Evolutionary conservation across 2,329 filamentous ascomycete species (phyloP), one percentile per base, ranked within the genome.

Genomic region (Calonectria pauciramosa): DNA sequence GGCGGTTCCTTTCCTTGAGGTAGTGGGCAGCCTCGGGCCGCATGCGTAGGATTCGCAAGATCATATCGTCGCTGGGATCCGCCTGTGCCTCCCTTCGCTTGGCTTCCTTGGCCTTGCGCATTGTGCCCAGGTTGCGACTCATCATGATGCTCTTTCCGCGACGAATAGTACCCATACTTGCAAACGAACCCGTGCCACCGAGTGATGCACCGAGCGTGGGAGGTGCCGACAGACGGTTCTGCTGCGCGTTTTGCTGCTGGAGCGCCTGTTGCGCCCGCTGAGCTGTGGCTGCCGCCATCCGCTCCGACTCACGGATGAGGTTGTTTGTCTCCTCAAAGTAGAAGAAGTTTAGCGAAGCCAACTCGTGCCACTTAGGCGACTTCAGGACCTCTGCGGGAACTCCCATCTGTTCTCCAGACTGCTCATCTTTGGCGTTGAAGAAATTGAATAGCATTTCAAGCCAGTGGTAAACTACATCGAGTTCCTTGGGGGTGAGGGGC

Each of bases 61-160:
- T 99, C 94, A 99, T 99, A 83, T 99, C 97, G 84, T 99, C 97
- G 83, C 94, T 98, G 2, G 97, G 96, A 83, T 99, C 97, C 1
- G 97, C 96, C 83, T 99, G 97, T 1, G 96, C 95, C 84, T 99
- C 96, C 80, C 96, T 96, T 77, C 97, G 91, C 87, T 98, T 98
- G 86, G 98, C 96, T 84, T 98, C 96, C 86, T 99, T 99, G 51
- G 95, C 96, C 83, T 96, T 95, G 80, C 93, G 94, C 96, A 99
- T 99, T 10, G 97, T 99, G 59, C 97, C 97, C 69, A 99, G 87
- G 83, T 99, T 99, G 72, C 96, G 93, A 80, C 92, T 95, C 86
- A 98, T 93, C 94, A 99, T 96, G 85, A 99, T 97, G 78, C 93
- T 95, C 91, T 93, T 92, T 79, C 92, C 91, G 69, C 92, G 88